Percentiles rank a stretch among this genome's conserved stretches.
These are phyloP conservation scores for Beta vulgaris DNA, from an alignment of 148 eudicot genomes.

Conservation along the genomic window DNA sequence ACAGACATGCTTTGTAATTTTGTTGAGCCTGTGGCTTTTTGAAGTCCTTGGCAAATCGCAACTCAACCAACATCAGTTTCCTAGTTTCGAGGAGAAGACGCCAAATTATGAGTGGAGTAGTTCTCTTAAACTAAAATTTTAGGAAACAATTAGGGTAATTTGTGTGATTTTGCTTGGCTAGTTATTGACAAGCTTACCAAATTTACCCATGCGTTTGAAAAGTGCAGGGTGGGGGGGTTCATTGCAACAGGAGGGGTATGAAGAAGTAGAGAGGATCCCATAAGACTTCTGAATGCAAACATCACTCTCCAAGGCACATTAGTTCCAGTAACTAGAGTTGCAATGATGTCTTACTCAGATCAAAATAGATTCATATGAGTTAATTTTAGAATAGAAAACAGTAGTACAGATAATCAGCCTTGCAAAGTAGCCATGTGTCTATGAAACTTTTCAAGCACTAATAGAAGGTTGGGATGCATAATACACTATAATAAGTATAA, in stretches of 20 bases:
- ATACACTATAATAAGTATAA: background rate
- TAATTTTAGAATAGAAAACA: background rate
- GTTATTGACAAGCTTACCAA: too few species aligned
- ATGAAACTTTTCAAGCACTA: background rate
- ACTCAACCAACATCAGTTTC: too few species aligned
- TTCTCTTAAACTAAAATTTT: too few species aligned
- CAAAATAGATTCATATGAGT: background rate
- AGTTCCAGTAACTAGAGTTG: background rate
- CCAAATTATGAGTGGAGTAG: too few species aligned
- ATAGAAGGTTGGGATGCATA: background rate
- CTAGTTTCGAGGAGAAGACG: too few species aligned
- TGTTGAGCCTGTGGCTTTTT: too few species aligned
- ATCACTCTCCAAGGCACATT: background rate
- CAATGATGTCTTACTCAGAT: background rate
- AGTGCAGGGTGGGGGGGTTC: background rate
- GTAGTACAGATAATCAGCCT: background rate
- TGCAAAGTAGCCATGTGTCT: background rate
- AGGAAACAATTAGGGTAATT: too few species aligned
- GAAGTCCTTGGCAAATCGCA: too few species aligned
- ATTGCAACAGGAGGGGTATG: background rate
- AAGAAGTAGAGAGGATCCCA: background rate
- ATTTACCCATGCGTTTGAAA: too few species aligned
- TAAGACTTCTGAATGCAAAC: background rate
- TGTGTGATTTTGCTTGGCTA: too few species aligned
- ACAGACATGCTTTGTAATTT: too few species aligned